These are phyloP conservation scores for Ophiognomonia clavigignenti-juglandacearum DNA, from an alignment of 2,329 filamentous ascomycete genomes.

Conservation along the genomic window DNA sequence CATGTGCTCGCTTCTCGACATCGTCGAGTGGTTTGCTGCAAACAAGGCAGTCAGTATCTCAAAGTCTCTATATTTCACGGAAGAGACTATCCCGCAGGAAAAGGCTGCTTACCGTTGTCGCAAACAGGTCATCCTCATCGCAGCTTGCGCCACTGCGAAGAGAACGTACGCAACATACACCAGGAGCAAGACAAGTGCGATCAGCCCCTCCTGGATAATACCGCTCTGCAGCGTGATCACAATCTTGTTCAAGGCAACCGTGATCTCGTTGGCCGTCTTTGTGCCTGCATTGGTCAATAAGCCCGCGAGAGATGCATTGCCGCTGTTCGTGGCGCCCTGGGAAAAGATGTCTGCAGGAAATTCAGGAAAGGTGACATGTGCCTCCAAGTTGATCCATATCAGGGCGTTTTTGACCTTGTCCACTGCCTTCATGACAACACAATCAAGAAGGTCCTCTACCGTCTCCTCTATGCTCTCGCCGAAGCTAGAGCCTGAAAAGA, in stretches of 20 bases:
- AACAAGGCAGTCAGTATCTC: not conserved
- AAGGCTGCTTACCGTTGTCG: constrained; percentile 1
- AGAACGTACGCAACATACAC: constrained; percentile 76
- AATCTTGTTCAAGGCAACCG: constrained; percentile 67
- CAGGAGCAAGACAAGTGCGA: constrained; percentile 68
- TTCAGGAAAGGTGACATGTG: constrained; percentile 73
- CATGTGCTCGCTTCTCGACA: not conserved
- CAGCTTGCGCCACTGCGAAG: constrained; percentile 64
- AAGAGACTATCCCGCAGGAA: too few species aligned
- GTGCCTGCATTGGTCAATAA: not conserved
- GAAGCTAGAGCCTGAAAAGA: constrained; percentile 80
- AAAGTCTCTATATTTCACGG: not conserved
- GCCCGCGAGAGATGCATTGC: constrained; percentile 49
- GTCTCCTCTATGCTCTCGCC: constrained; percentile 49
- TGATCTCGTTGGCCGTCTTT: constrained; percentile 66
- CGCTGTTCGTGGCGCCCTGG: constrained; percentile 61
- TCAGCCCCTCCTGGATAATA: constrained; percentile 73
- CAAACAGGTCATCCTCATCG: constrained; percentile 48
- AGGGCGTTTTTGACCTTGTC: constrained; percentile 78
- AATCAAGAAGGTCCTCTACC: constrained; percentile 75
- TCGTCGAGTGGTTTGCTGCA: not conserved
- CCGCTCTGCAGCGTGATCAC: constrained; percentile 60
- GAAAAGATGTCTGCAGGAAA: constrained; percentile 81
- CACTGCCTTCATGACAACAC: constrained; percentile 84
- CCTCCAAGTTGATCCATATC: constrained; percentile 90